Base-by-base conservation (phyloP, 176 grass and related monocot genomes). In the Dactylis glomerata region DNA sequence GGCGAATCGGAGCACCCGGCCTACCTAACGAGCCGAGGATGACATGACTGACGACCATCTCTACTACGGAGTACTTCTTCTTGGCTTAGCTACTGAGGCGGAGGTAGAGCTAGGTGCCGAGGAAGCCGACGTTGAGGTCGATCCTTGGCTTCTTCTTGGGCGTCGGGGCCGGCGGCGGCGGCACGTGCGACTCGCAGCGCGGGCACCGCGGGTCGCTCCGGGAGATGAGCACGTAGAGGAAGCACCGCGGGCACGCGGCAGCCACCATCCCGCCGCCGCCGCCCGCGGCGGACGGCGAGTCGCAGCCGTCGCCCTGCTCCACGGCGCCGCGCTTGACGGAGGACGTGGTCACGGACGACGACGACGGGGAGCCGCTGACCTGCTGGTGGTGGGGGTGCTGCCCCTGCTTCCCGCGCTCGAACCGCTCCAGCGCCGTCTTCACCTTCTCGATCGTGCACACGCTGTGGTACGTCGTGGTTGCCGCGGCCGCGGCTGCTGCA, bases 391-490 rank as follows among this genome's bases (percentile, higher is more conserved):
- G 47, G 1, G 45, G 75, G 1, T 46, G 40, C 1, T 75, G 93
- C 81, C 62, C 49, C 3, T 82, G 93, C 93, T 83, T 71, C 23
- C 89, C 83, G 73, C 91, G 96, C 68, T 90, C 93, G 79, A 92
- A 89, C 80, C 93, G 85, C 80, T 92, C 93, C 75, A 95, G 77
- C 6, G 93, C 93, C 17, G 85, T 90, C 86, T 90, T 90, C 37
- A 95, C 93, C 86, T 92, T 95, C 83, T 95, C 93, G 55, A 95
- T 92, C 17, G 93, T 95, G 83, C 93, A 99, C 59, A 99, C 96
- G 88, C 96, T 99, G 77, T 91, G 91, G 89, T 94, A 94, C 76
- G 79, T 89, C 14, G 75, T 68, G 0, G 75, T 79, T 19, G 44
- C 5, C 10, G 82, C 78, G 13, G 83, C 44, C 10, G 38, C 73